Evolutionary conservation across 106 monocot species (phyloP), one percentile per base, ranked within the genome.

Genomic region (Posidonia australis): DNA sequence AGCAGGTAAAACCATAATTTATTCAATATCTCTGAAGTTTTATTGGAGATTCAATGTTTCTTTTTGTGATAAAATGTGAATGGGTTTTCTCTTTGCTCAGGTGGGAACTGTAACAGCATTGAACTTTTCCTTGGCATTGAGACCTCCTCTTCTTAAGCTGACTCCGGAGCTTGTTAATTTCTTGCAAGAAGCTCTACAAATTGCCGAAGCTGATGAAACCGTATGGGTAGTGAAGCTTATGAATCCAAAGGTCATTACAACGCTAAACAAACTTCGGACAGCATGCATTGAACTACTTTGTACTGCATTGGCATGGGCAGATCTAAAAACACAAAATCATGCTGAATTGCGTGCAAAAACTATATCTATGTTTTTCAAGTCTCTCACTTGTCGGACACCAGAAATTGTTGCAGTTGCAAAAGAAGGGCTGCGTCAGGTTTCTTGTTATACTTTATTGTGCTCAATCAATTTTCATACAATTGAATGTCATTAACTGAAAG

Each of bases 331-430:
- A 48, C 80, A 76, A 60, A 78, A 73, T 76, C 79, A 91, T 64
- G 60, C 68, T 67, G 98, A 98, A 13, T 55, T 98, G 29, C 84
- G 98, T 44, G 80, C 98, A 60, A 98, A 85, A 62, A 87, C 85
- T 28, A 98, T 98, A 75, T 78, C 98, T 32, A 98, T 98, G 98
- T 98, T 98, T 70, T 98, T 98, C 69, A 98, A 90, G 72, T 98
- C 91, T 72, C 72, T 98, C 51, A 98, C 98, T 26, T 98, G 98
- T 69, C 77, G 85, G 1, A 98, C 91, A 0, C 84, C 91, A 17
- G 98, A 98, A 66, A 88, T 98, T 70, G 98, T 98, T 62, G 81
- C 83, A 66, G 98, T 91, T 77, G 98, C 98, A 42, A 98, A 91
- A 51, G 98, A 98, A 80, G 98, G 98, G 65, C 86, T 98, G 67